Percentiles rank a stretch among this genome's conserved stretches.
Conservation (phyloP, 2,329 filamentous ascomycete genomes). For the Raffaelea deltoideospora region DNA sequence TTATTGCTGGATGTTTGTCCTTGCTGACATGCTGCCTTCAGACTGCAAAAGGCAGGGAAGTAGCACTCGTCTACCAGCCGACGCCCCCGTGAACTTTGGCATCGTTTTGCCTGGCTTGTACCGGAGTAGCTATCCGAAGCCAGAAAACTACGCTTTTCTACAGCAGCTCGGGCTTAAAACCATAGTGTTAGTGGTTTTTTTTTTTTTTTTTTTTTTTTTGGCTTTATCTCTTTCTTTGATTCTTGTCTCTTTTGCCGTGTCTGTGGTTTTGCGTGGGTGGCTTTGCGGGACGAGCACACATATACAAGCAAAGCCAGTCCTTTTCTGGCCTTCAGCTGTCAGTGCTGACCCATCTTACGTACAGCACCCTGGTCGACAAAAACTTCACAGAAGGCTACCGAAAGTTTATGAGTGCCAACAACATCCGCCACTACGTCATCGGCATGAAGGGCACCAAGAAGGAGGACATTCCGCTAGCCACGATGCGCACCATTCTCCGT, state of each 20-base stretch:
- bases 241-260: too few species aligned
- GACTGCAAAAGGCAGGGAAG: background rate
- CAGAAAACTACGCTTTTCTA: constrained; percentile 57
- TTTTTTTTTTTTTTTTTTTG: background rate
- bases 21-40: background rate
- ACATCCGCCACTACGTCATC: constrained; percentile 60
- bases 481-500: constrained; percentile 56
- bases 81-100: constrained; percentile 56
- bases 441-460: constrained; percentile 84
- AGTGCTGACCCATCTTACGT: background rate
- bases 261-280: too few species aligned
- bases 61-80: constrained; percentile 11
- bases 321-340: too few species aligned
- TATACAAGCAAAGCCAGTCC: too few species aligned
- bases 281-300: too few species aligned
- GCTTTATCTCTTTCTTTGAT: too few species aligned
- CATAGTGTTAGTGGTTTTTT: constrained; percentile 46
- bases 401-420: constrained; percentile 48
- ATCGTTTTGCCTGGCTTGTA: constrained; percentile 61
- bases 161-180: constrained; percentile 57
- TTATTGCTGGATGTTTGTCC: background rate
- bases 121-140: constrained; percentile 64
- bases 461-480: constrained; percentile 46
- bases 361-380: constrained; percentile 48
- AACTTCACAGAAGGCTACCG: constrained; percentile 38